Conservation (phyloP, 495 filamentous ascomycete genomes). For the Aspergillus panamensis region DNA sequence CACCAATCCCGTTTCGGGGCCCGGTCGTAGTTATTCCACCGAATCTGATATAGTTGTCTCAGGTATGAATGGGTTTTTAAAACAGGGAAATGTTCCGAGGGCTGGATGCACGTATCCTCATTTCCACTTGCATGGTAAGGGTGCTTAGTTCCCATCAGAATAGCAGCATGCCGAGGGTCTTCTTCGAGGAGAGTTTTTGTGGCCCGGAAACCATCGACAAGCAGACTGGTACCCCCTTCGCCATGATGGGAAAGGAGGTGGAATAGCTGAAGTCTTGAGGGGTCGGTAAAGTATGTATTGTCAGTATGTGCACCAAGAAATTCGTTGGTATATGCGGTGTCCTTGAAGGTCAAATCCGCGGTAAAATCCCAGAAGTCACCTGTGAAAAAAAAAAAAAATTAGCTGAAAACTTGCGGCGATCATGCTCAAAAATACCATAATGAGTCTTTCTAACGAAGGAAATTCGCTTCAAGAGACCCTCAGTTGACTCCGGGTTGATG, state of each 20-base stretch:
- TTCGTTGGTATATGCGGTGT: constrained; percentile 88
- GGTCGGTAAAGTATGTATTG: constrained; percentile 90
- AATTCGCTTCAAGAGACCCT: constrained; percentile 70
- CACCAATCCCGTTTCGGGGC: constrained; percentile 50
- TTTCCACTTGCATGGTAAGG: constrained; percentile 83
- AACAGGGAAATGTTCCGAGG: constrained; percentile 58
- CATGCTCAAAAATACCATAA: constrained; percentile 56
- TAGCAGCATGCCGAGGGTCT: constrained; percentile 46
- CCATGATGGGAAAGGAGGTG: constrained; percentile 78
- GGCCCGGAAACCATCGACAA: constrained; percentile 81
- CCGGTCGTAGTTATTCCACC: constrained; percentile 92
- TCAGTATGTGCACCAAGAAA: constrained; percentile 80
- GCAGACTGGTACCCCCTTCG: constrained; percentile 63
- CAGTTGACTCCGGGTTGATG: constrained; percentile 60
- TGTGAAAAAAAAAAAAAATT: constrained; percentile 22
- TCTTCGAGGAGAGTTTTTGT: constrained; percentile 53
- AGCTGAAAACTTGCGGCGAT: background rate
- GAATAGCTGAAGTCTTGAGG: constrained; percentile 83
- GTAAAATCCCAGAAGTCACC: constrained; percentile 94
- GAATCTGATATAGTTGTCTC: constrained; percentile 56
- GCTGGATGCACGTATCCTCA: constrained; percentile 71
- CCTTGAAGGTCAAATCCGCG: constrained; percentile 78
- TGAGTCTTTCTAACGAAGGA: constrained; percentile 81
- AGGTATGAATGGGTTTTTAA: constrained; percentile 47
- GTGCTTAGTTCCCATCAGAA: constrained; percentile 51